Percentiles rank a stretch among this genome's conserved stretches.
Evolutionary conservation across 768 basidiomycete genomes (phyloP).

Genomic region (Leccinum longicurvipes): DNA sequence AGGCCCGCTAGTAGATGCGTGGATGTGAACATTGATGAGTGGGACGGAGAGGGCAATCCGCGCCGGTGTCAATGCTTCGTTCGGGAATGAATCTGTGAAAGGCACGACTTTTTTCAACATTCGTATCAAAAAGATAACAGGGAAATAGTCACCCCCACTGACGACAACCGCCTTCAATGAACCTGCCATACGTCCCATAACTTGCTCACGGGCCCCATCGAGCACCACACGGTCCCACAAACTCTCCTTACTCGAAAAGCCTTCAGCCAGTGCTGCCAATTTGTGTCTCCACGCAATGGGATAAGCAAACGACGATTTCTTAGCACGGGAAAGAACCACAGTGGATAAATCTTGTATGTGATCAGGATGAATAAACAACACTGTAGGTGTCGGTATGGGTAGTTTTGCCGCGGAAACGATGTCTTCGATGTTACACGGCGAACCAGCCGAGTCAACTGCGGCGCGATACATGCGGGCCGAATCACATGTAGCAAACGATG

Average conservation of each 20-base stretch:
- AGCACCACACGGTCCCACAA: conserved; percentile 85
- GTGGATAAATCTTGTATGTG: conserved; percentile 57
- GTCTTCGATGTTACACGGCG: conserved; percentile 42
- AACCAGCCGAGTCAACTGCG: conserved; percentile 2
- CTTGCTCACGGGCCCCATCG: conserved; percentile 56
- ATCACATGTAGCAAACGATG: conserved; percentile 64
- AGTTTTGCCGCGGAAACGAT: conserved; percentile 44
- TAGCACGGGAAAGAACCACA: conserved; percentile 52
- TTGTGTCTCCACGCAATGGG: conserved; percentile 79
- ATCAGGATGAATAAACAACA: conserved; percentile 67
- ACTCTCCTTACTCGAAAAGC: conserved; percentile 73
- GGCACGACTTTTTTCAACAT: not conserved
- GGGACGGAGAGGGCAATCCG: conserved; percentile 78
- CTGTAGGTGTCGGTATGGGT: conserved; percentile 70
- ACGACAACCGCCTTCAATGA: conserved; percentile 68
- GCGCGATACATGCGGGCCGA: conserved; percentile 50
- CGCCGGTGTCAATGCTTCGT: conserved; percentile 52
- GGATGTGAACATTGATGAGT: conserved; percentile 59
- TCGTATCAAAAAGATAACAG: not conserved
- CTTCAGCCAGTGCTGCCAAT: conserved; percentile 59
- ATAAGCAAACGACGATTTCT: conserved; percentile 51
- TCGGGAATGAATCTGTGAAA: conserved; percentile 46
- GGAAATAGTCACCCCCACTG: conserved; percentile 56
- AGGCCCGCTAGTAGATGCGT: conserved; percentile 68
- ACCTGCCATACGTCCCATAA: conserved; percentile 58